phyloP scores from a whole-genome alignment of 1,284 basidiomycete genomes.

The Apiotrichum akiyoshidainum region DNA sequence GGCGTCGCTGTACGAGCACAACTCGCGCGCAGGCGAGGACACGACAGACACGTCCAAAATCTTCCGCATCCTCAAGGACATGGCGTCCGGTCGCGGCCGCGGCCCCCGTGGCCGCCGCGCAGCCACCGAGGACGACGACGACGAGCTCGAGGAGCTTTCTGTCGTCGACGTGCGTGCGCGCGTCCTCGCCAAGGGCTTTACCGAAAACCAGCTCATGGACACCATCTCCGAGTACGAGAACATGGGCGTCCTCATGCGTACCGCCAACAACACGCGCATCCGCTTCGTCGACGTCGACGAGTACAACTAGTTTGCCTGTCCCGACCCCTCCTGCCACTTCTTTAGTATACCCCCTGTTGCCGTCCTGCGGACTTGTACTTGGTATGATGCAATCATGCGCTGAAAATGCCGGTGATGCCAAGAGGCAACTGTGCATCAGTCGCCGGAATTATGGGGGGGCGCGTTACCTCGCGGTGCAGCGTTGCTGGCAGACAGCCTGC shows the following conservation, averaged over 20 bases:
- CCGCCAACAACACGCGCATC: constrained; percentile 71
- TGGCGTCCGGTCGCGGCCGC: constrained; percentile 58
- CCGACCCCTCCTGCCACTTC: not conserved
- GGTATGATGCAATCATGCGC: not conserved
- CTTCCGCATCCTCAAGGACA: constrained; percentile 82
- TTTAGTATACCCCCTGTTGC: not conserved
- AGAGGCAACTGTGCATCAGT: too few relatives aligned
- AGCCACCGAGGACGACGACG: constrained; percentile 58
- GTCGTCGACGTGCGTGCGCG: constrained; percentile 81
- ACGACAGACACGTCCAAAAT: constrained; percentile 75
- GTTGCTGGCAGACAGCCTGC: too few relatives aligned
- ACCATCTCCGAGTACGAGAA: constrained; percentile 79
- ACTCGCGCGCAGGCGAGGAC: constrained; percentile 62
- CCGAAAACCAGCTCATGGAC: constrained; percentile 81
- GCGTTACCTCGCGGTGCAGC: too few relatives aligned
- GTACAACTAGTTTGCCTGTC: constrained; percentile 1
- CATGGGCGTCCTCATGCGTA: constrained; percentile 68
- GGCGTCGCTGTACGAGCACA: constrained; percentile 74
- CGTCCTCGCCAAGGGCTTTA: constrained; percentile 80
- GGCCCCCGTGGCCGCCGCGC: constrained; percentile 47
- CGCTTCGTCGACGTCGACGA: constrained; percentile 51
- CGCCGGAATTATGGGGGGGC: too few relatives aligned
- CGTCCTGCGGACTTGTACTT: not conserved
- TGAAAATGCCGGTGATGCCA: not conserved
- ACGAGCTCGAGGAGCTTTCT: constrained; percentile 60